Percentiles rank a stretch among this genome's conserved stretches.
Conservation (phyloP, 441 rosid species). For the Isatis lusitanica region DNA sequence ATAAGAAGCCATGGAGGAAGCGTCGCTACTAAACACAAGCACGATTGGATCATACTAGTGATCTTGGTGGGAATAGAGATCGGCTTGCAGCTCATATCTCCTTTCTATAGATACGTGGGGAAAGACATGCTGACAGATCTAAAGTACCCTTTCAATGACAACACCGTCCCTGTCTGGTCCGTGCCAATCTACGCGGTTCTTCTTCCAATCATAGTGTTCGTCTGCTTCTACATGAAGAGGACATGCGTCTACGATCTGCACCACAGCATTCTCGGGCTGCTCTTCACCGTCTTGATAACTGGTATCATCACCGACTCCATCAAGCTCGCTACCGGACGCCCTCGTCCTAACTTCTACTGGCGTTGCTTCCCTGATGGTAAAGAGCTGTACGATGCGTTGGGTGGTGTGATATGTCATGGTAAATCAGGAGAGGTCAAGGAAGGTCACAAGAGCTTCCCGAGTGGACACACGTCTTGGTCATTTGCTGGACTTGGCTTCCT, state of each 20-base stretch:
- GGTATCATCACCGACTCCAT: slow-evolving; percentile 63
- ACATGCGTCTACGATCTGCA: slow-evolving; percentile 64
- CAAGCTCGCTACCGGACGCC: slow-evolving; percentile 61
- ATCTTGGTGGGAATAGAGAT: slow-evolving; percentile 45
- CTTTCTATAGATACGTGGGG: slow-evolving; percentile 66
- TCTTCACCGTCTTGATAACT: slow-evolving; percentile 55
- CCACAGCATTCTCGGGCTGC: slow-evolving; percentile 54
- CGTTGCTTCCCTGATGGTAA: slow-evolving; percentile 77
- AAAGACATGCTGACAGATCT: slow-evolving; percentile 66
- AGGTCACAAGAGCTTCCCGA: slow-evolving; percentile 75
- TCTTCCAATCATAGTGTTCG: slow-evolving; percentile 48
- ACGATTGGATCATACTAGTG: slow-evolving; percentile 65
- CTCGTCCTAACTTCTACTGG: slow-evolving; percentile 75
- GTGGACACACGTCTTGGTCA: slow-evolving; percentile 74
- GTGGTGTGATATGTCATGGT: slow-evolving; percentile 58
- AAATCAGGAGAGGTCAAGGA: slow-evolving; percentile 43
- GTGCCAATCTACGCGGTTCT: slow-evolving; percentile 60
- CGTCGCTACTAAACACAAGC: slow-evolving; percentile 48
- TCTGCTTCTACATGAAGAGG: slow-evolving; percentile 43
- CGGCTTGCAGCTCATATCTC: slow-evolving; percentile 44
- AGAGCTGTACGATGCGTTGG: slow-evolving; percentile 42
- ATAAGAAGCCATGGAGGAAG: slow-evolving; percentile 54
- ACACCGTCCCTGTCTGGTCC: slow-evolving; percentile 61
- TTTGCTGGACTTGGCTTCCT: slow-evolving; percentile 68
- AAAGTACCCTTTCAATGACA: slow-evolving; percentile 53